Evolutionary conservation across 495 filamentous ascomycete species (phyloP).

Genomic region (Penicillium manginii): DNA sequence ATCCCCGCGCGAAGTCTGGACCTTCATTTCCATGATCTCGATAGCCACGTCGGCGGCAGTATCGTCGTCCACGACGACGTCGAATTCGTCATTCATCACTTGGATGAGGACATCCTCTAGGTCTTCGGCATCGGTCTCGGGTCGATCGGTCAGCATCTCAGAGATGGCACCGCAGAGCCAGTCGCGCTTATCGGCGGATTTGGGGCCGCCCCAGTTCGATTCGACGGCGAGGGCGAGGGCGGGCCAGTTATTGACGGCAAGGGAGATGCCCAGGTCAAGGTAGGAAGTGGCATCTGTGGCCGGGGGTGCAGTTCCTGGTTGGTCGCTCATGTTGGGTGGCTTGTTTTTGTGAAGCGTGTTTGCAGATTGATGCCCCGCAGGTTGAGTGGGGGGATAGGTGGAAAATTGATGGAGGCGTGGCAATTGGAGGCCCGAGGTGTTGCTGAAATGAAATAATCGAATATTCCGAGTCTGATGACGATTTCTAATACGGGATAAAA

Average conservation of each 20-base stretch:
- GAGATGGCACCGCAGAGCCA: constrained; percentile 92
- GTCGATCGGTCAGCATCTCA: constrained; percentile 71
- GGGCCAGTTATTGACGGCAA: constrained; percentile 80
- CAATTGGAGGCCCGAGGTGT: neutral
- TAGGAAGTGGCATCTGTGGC: constrained; percentile 36
- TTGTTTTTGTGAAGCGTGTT: constrained; percentile 3
- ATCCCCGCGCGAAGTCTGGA: constrained; percentile 62
- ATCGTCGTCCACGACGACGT: constrained; percentile 87
- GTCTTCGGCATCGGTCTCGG: constrained; percentile 81
- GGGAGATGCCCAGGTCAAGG: constrained; percentile 84
- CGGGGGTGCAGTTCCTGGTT: constrained; percentile 22
- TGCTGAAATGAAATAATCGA: neutral
- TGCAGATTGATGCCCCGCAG: constrained; percentile 20
- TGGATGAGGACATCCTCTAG: constrained; percentile 82
- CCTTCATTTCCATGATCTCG: constrained; percentile 68
- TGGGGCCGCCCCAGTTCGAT: constrained; percentile 86
- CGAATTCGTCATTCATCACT: constrained; percentile 95
- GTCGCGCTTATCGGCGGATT: constrained; percentile 84
- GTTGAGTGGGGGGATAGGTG: neutral
- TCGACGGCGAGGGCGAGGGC: constrained; percentile 85
- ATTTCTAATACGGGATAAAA: neutral
- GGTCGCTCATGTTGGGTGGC: constrained; percentile 29
- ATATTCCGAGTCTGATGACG: neutral
- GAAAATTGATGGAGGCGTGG: neutral
- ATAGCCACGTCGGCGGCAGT: constrained; percentile 74